Evolutionary conservation across 1,284 basidiomycete genomes (phyloP).

Genomic region (Malassezia arunalokei): DNA sequence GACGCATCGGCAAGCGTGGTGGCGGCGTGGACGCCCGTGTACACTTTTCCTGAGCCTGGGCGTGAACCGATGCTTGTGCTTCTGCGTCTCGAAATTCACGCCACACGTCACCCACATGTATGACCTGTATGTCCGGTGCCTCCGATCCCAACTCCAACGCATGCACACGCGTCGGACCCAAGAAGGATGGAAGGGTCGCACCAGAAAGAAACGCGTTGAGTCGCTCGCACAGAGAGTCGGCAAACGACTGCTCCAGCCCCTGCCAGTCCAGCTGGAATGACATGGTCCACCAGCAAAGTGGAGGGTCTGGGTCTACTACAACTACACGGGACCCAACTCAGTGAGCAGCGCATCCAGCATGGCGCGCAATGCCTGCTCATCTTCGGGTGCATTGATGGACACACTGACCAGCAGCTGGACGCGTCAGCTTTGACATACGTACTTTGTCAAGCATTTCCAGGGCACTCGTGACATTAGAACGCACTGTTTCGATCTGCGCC

Average conservation of each 20-base stretch:
- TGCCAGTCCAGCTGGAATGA: conserved; percentile 53
- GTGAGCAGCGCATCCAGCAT: conserved; percentile 9
- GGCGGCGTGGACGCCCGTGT: background rate
- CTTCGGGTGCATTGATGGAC: background rate
- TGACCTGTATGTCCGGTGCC: conserved; percentile 72
- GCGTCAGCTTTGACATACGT: background rate
- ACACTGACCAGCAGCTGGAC: conserved; percentile 6
- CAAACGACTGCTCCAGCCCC: conserved; percentile 57
- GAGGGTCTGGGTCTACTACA: background rate
- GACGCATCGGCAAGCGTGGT: conserved; percentile 4
- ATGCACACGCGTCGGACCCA: conserved; percentile 76
- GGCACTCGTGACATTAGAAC: background rate
- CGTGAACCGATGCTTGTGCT: background rate
- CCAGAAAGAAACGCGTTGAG: conserved; percentile 67
- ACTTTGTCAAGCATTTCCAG: conserved; percentile 10
- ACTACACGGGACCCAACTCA: conserved; percentile 10
- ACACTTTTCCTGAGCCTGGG: background rate
- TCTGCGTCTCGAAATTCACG: conserved; percentile 57
- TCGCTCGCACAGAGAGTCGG: conserved; percentile 59
- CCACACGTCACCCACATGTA: conserved; percentile 85
- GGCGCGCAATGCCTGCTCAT: conserved; percentile 7
- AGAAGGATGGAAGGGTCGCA: conserved; percentile 70
- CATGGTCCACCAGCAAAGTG: conserved; percentile 17
- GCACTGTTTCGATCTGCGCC: background rate
- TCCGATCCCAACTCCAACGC: conserved; percentile 74